Evolutionary conservation across 495 filamentous ascomycete genomes (phyloP), one percentile per base, ranked within the genome.

Genomic region (Saxophila tyrrhenica): DNA sequence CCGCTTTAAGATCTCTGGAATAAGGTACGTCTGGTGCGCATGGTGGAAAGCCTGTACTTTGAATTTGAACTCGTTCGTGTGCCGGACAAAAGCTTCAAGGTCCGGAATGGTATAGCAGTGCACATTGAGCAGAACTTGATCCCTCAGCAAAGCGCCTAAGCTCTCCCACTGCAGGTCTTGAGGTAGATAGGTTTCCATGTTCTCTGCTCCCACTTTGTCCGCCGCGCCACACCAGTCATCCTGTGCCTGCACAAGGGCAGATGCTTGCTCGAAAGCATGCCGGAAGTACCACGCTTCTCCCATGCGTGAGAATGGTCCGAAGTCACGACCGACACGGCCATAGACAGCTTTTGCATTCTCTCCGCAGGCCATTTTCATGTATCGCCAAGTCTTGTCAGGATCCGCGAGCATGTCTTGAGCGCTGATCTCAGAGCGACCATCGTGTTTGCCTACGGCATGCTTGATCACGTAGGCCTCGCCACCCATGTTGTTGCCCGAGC

Each of bases 361-460:
- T 7, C 82, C 82, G 48, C 81, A 84, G 1, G 82, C 82, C 82
- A 85, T 85, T 69, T 85, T 85, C 70, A 85, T 78, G 65, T 78
- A 84, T 46, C 72, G 69, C 32, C 72, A 66, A 42, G 74, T 63
- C 10, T 60, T 58, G 23, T 67, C 61, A 8, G 70, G 67, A 54
- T 77, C 72, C n/a, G 76, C 64, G 23, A 78, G 65, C 58, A 79
- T 66, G 17, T 72, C 74, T 35, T 71, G 71, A 16, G 52, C 55
- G 25, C 77, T 69, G 35, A 74, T 67, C 42, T 80, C 75, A 50
- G 77, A 72, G 22, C 76, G 68, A 9, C 62, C 64, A 25, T 63
- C 56, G 1, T 49, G 7, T 22, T 60, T 59, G 2, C 64, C 62
- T 17, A 64, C 59, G 10, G 62, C 64, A 20, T 78, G 70, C 70